phyloP scores from a whole-genome alignment of 2,329 filamentous ascomycete species.

The Exophiala viscosa region DNA sequence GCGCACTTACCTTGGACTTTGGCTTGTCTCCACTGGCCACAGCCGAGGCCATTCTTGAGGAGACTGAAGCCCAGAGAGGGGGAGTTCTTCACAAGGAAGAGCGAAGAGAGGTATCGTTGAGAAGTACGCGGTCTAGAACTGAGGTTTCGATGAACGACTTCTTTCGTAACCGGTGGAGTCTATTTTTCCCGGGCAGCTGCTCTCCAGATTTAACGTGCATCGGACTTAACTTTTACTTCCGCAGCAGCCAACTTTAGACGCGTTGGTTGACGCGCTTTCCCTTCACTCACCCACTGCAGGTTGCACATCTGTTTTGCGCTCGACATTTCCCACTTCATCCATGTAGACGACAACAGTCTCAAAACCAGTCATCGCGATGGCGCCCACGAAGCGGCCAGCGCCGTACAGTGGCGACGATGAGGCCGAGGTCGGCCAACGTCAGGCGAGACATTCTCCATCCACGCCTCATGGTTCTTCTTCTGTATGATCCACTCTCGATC shows the following conservation, averaged over 20 bases:
- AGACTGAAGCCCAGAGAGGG: background rate
- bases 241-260: no score
- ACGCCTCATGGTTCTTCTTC: constrained; percentile 10
- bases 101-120: background rate
- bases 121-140: background rate
- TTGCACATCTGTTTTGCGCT: no score
- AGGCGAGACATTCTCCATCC: constrained; percentile 2
- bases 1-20: constrained; percentile 16
- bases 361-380: constrained; percentile 5
- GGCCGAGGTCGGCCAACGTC: background rate
- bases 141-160: background rate
- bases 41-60: constrained; percentile 16
- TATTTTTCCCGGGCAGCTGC: background rate
- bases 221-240: background rate
- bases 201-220: background rate
- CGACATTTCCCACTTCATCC: no score
- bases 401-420: constrained; percentile 8
- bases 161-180: background rate
- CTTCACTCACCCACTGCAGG: no score
- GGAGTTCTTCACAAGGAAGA: background rate
- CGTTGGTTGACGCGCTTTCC: no score
- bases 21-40: constrained; percentile 13
- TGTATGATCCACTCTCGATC: constrained; percentile 2
- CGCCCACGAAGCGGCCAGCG: constrained; percentile 13
- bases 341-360: background rate